Base-by-base conservation (phyloP, 768 basidiomycete genomes). In the Clathrus columnatus region DNA sequence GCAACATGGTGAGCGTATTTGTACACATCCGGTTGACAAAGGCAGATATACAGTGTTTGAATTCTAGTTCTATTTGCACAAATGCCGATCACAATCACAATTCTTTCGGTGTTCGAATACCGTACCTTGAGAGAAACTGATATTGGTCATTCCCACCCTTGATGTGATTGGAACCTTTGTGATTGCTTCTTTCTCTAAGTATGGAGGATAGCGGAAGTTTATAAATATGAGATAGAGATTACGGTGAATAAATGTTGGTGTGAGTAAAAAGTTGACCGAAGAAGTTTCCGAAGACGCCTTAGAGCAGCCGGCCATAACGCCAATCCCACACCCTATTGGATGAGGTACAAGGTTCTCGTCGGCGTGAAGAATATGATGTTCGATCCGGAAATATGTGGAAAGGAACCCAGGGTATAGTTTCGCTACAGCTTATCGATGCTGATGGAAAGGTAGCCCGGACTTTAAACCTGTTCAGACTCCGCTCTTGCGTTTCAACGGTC, bases 261-360 rank as follows among this genome's bases (percentile, higher is more conserved):
- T n/a, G n/a, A n/a, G n/a, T n/a, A n/a, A n/a, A n/a, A n/a, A n/a
- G n/a, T n/a, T n/a, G n/a, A n/a, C n/a, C n/a, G n/a, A n/a, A n/a
- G n/a, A n/a, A n/a, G 10, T 36, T 4, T n/a, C 11, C 36, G 36
- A 36, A 36, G 36, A 36, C 11, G 36, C 36, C 36, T 36, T 36
- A 27, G 58, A 62, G 14, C 59, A 66, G 48, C 10, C 36, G n/a
- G 36, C 36, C 36, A 11, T 36, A 36, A 11, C n/a, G n/a, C n/a
- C n/a, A n/a, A n/a, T n/a, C n/a, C n/a, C n/a, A 36, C 10, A 36
- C 14, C 36, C 36, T 36, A 36, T 36, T 36, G 36, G 36, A 14
- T 36, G 36, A 36, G n/a, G 11, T 14, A 36, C n/a, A 36, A 36
- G n/a, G n/a, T 36, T 36, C 36, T n/a, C 36, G 36, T 36, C 36